phyloP scores from a whole-genome alignment of 306 rosid species.

The Adenanthera pavonina region DNA sequence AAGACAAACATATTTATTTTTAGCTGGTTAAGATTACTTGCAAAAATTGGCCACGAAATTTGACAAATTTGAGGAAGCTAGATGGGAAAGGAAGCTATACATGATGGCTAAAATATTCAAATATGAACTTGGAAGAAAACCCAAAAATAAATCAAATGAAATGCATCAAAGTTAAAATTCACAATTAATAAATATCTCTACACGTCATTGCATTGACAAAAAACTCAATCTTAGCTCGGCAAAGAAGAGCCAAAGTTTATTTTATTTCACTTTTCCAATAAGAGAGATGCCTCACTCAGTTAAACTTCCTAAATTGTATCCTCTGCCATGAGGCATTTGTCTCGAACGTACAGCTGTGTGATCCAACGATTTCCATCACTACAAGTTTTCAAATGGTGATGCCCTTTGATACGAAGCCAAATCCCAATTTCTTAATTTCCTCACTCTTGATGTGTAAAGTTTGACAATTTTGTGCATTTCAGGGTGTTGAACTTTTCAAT shows the following conservation, averaged over 20 bases:
- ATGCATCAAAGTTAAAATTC: no score
- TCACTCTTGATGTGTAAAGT: background rate
- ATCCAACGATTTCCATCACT: no score
- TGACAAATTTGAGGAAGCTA: background rate
- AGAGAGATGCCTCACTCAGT: background rate
- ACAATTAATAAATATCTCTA: no score
- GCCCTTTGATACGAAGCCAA: background rate
- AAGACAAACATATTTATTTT: no score
- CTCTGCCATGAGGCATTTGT: background rate
- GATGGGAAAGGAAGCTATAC: background rate
- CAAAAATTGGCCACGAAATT: background rate
- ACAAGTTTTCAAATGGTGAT: background rate
- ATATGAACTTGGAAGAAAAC: no score
- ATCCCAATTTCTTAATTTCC: background rate
- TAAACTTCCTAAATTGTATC: no score
- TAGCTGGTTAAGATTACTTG: background rate
- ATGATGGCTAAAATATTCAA: no score
- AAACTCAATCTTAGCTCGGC: background rate
- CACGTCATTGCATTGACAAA: no score
- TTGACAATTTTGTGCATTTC: background rate
- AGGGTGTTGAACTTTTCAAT: background rate
- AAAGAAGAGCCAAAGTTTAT: background rate
- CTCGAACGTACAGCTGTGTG: background rate
- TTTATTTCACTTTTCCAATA: background rate
- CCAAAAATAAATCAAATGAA: no score